phyloP scores from a whole-genome alignment of 2,329 filamentous ascomycete genomes.

The Hypoxylon sp. region DNA sequence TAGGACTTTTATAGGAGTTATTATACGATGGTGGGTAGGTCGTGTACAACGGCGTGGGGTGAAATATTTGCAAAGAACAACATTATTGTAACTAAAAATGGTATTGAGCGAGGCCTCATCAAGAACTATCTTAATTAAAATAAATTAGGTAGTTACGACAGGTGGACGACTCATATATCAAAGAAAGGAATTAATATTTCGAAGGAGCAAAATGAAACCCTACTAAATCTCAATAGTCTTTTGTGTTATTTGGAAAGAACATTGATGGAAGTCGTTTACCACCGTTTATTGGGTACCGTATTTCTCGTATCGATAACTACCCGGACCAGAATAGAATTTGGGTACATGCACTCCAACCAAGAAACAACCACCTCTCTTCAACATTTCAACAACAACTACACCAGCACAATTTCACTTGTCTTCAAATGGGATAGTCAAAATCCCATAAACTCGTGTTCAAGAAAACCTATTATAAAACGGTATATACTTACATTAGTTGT shows the following conservation, averaged over 20 bases:
- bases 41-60: slow-evolving; percentile 48
- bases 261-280: slow-evolving; percentile 1
- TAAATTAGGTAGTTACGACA: slow-evolving; percentile 16
- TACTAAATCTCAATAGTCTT: neutral
- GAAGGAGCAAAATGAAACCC: slow-evolving; percentile 5
- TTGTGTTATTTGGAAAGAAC: slow-evolving; percentile 3
- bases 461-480: no score
- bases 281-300: slow-evolving; percentile 8
- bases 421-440: slow-evolving; percentile 3
- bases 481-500: no score
- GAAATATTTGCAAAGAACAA: no score
- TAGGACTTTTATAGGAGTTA: no score
- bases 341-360: no score
- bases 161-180: slow-evolving; percentile 6
- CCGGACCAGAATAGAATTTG: no score
- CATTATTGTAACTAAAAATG: no score
- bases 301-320: neutral
- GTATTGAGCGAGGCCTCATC: no score
- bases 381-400: neutral
- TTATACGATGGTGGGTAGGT: slow-evolving; percentile 6
- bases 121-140: no score
- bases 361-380: no score
- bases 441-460: neutral
- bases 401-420: neutral
- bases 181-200: slow-evolving; percentile 10